These are phyloP conservation scores for Vitis hybrid DNA, from an alignment of 177 flowering plant species.

Conservation along the genomic window DNA sequence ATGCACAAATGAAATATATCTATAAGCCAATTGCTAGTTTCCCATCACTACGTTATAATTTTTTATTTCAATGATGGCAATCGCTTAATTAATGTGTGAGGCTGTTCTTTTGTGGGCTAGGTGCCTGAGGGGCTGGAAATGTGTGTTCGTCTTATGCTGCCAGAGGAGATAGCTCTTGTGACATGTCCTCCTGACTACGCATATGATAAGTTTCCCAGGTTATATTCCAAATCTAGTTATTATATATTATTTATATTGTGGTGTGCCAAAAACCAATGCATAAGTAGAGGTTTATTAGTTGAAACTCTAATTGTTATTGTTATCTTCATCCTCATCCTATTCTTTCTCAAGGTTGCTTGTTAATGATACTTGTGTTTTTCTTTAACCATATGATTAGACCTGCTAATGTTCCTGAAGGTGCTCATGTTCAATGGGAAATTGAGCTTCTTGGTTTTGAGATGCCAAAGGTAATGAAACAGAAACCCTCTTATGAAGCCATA, in stretches of 20 bases:
- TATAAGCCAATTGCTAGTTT: background rate
- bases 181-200: slow-evolving; percentile 99
- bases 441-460: slow-evolving; percentile 94
- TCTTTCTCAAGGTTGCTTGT: background rate
- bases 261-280: background rate
- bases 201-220: slow-evolving; percentile 95
- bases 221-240: background rate
- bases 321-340: background rate
- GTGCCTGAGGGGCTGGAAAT: slow-evolving; percentile 99
- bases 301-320: background rate
- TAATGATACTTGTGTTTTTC: slow-evolving; percentile 1
- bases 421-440: slow-evolving; percentile 92
- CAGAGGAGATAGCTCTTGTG: slow-evolving; percentile 89
- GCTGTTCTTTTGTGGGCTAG: slow-evolving; percentile 31
- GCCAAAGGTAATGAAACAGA: slow-evolving; percentile 63
- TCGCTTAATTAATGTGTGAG: background rate
- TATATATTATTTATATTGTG: background rate
- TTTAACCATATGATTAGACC: slow-evolving; percentile 53
- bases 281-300: background rate
- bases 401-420: slow-evolving; percentile 86
- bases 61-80: no score
- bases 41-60: no score
- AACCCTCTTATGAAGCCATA: background rate
- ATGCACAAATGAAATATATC: background rate
- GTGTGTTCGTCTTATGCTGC: slow-evolving; percentile 95